Conservation (phyloP, 2,329 filamentous ascomycete species). For the Botryotinia convoluta region DNA sequence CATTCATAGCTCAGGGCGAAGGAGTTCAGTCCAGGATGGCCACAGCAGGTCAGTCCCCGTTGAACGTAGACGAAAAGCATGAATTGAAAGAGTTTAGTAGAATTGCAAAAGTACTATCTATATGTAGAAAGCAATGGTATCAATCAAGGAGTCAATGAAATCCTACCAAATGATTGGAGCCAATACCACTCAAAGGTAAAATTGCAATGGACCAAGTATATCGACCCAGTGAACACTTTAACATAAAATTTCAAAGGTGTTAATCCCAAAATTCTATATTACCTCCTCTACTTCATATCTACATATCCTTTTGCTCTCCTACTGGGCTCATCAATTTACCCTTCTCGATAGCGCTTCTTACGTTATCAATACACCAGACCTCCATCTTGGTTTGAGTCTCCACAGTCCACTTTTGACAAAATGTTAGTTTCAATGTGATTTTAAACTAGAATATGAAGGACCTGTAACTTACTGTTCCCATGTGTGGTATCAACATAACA, state of each 20-base stretch:
- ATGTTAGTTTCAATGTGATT: background rate
- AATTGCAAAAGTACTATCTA: background rate
- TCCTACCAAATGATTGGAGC: background rate
- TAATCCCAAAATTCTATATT: background rate
- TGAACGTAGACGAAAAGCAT: background rate
- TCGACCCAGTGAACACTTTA: background rate
- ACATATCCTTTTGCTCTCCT: conserved; percentile 62
- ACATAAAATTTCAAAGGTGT: background rate
- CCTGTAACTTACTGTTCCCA: conserved; percentile 59
- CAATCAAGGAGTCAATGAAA: background rate
- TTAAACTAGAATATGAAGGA: too few relatives aligned
- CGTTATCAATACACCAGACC: conserved; percentile 70
- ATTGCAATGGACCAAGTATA: background rate
- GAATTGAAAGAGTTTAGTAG: background rate
- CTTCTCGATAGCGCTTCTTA: conserved; percentile 58
- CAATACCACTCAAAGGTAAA: background rate
- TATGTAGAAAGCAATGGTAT: background rate
- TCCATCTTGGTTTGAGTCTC: conserved; percentile 69
- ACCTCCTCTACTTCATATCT: background rate
- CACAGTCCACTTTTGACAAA: conserved; percentile 55
- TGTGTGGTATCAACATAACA: conserved; percentile 76
- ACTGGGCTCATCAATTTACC: conserved; percentile 67
- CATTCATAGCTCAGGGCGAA: background rate
- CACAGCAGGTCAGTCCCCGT: background rate
- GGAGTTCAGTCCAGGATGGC: background rate